Base-by-base conservation (phyloP, 352 stramenopile species). In the Globisporangium rhizosaccharum region DNA sequence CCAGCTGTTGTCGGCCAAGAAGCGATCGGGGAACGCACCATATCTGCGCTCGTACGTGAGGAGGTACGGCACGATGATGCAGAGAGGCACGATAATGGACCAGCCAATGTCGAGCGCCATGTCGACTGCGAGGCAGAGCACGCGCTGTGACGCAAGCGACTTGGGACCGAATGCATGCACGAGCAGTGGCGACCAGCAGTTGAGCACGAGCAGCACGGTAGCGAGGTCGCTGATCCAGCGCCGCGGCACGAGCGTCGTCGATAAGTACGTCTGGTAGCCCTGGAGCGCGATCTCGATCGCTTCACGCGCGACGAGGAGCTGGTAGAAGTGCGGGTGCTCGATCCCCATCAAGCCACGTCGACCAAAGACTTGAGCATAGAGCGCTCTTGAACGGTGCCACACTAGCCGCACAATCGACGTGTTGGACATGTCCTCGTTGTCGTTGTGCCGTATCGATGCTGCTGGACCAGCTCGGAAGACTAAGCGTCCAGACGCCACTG, bases 21-120 rank as follows among this genome's bases (percentile, higher is more conserved):
- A 12, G 6, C 9, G 17, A 7, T 23, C 18, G 5, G 44, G 20
- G 8, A 49, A 49, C 44, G 44, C 18, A 6, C 44, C 44, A 9
- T 15, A 12, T 7, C n/a, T 10, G 44, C 44, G 44, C 17, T 49
- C 44, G 44, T 49, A 49, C 44, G 44, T 20, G 44, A 49, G 18
- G 44, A 69, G 14, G 30, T 66, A 72, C 28, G 62, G n/a, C 44
- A 62, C 57, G 36, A 72, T 65, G 30, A 72, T 69, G 47, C 66
- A 67, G 11, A 39, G 53, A 20, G 66, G 66, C 28, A 72, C 47
- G 50, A 69, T 50, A 42, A 69, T 66, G 0, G 61, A 59, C 66
- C 66, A 72, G 3, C 49, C 57, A 53, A 72, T 66, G 39, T 72
- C 66, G 5, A 72, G 58, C 6, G 53, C 49, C 14, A 69, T 23